A percentile compares a stretch with the other conserved stretches of the same genome.
These are phyloP conservation scores for Pseudomicrostroma phylloplanum DNA, from an alignment of 1,284 basidiomycete species.

Conservation along the genomic window DNA sequence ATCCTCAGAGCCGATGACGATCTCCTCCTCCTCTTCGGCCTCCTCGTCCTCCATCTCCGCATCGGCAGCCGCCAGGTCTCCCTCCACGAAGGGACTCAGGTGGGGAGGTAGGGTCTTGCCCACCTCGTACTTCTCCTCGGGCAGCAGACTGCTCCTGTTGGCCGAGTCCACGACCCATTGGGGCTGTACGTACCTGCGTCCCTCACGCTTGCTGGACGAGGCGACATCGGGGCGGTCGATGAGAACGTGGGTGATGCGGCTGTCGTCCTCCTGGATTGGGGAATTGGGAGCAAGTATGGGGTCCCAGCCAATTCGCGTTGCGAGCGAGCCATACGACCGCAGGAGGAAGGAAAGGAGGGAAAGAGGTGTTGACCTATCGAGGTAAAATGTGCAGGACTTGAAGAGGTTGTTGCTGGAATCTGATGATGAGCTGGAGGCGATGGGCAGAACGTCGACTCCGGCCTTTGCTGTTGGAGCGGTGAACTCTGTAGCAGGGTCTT, in stretches of 20 bases:
- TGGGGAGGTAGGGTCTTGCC: conserved; percentile 87
- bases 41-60: conserved; percentile 58
- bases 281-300: conserved; percentile 76
- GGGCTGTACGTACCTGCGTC: conserved; percentile 86
- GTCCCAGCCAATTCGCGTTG: conserved; percentile 72
- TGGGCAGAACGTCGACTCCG: conserved; percentile 53
- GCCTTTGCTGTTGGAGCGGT: conserved; percentile 58
- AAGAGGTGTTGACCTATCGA: conserved; percentile 88
- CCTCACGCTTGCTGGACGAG: conserved; percentile 37
- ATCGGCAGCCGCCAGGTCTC: conserved; percentile 56
- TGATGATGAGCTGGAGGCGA: conserved; percentile 70
- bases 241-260: conserved; percentile 86
- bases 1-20: conserved; percentile 52
- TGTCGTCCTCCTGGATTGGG: conserved; percentile 60
- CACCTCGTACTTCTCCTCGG: conserved; percentile 79
- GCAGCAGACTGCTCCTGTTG: conserved; percentile 75
- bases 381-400: conserved; percentile 80
- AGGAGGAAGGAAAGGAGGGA: conserved; percentile 92
- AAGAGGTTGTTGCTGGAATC: conserved; percentile 60
- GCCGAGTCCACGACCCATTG: conserved; percentile 98
- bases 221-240: conserved; percentile 71
- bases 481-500: conserved; percentile 29
- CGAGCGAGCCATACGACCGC: conserved; percentile 71
- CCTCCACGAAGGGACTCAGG: conserved; percentile 86
- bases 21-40: conserved; percentile 59